Percentiles rank a stretch among this genome's conserved stretches.
phyloP scores from a whole-genome alignment of 2,329 filamentous ascomycete genomes.

The Bipolaris zeicola region DNA sequence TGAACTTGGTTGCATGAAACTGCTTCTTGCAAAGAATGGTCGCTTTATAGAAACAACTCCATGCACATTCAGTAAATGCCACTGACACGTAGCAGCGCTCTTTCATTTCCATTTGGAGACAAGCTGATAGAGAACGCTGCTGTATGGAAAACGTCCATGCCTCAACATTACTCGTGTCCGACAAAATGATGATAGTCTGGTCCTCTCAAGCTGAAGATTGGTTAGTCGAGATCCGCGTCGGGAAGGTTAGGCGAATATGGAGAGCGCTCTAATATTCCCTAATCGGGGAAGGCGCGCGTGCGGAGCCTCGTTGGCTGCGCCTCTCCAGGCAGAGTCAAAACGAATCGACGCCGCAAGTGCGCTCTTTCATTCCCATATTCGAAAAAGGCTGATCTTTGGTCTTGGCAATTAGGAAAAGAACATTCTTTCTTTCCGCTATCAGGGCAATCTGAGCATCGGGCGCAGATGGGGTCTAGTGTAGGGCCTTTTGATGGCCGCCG shows the following conservation, averaged over 20 bases:
- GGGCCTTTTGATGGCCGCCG: conserved; percentile 40
- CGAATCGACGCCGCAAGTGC: background rate
- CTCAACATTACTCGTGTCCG: too few species aligned
- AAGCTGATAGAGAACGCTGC: too few species aligned
- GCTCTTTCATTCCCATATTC: background rate
- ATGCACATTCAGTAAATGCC: too few species aligned
- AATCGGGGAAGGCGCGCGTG: background rate
- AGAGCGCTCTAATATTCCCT: background rate
- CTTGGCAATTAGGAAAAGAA: background rate
- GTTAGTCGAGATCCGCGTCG: background rate
- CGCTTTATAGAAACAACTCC: background rate
- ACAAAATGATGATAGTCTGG: background rate
- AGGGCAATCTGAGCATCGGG: conserved; percentile 12
- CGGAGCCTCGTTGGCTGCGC: background rate
- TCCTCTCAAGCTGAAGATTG: background rate
- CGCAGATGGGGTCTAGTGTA: conserved; percentile 9
- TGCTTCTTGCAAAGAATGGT: background rate
- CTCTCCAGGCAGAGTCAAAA: background rate
- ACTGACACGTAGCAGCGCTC: background rate
- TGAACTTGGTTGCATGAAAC: background rate
- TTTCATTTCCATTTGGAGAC: background rate
- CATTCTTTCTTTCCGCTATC: background rate
- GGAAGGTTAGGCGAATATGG: background rate
- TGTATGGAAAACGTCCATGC: background rate
- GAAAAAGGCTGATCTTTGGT: background rate